Evolutionary conservation across 1,139 yeast species (phyloP).

Genomic region (Magnusiomyces tetraspermus): DNA sequence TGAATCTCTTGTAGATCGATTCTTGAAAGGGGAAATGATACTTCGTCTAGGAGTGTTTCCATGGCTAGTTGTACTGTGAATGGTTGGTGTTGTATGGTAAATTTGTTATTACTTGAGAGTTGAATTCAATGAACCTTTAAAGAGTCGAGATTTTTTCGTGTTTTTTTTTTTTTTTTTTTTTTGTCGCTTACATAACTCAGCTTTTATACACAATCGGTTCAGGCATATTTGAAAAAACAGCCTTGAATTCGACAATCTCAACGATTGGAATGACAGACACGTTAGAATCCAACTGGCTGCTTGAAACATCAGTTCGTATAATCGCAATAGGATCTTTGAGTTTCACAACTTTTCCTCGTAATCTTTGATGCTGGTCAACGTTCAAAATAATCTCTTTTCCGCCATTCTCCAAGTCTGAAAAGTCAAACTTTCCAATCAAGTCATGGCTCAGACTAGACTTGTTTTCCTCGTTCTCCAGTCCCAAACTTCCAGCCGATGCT

Average conservation of each 20-base stretch:
- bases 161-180: too few relatives aligned
- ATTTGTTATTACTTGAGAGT: too few relatives aligned
- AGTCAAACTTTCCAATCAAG: conserved; percentile 22
- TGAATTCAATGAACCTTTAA: too few relatives aligned
- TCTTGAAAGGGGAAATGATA: not conserved
- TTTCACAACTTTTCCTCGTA: conserved; percentile 30
- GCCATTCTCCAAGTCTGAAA: conserved; percentile 17
- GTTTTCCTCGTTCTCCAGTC: conserved; percentile 7
- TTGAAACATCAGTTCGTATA: conserved; percentile 16
- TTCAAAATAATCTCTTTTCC: conserved; percentile 24
- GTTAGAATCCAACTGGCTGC: conserved; percentile 10
- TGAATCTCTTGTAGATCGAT: not conserved
- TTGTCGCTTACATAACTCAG: not conserved
- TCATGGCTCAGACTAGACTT: conserved; percentile 2
- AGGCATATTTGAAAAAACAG: conserved; percentile 30
- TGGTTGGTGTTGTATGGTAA: too few relatives aligned
- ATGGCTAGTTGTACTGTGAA: too few relatives aligned
- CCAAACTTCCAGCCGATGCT: conserved; percentile 12
- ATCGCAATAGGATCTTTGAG: conserved; percentile 32
- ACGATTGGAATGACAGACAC: conserved; percentile 22
- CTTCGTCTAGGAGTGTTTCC: not conserved
- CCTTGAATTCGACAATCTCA: conserved; percentile 28
- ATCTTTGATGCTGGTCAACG: conserved; percentile 30
- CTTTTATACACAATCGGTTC: conserved; percentile 25
- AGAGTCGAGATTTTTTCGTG: too few relatives aligned